Conservation (phyloP, 805 yeast genomes). For the Yamadazyma ubonensis region DNA sequence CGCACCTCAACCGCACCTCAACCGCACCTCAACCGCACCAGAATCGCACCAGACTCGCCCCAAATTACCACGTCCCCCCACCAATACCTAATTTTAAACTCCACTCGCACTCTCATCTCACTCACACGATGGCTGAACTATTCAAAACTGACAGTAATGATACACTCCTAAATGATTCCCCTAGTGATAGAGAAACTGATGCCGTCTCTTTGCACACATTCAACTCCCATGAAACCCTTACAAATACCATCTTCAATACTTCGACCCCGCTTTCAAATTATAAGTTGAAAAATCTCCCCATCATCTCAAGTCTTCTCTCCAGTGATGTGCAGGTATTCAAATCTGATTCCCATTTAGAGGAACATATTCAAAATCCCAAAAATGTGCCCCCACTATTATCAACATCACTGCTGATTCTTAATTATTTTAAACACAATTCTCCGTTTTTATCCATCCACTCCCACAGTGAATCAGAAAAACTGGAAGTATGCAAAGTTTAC, state of each 20-base stretch:
- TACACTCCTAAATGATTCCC: conserved; percentile 13
- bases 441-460: conserved; percentile 26
- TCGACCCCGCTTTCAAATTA: conserved; percentile 5
- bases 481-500: conserved; percentile 23
- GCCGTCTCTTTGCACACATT: conserved; percentile 14
- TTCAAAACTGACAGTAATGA: conserved; percentile 6
- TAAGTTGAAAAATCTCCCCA: conserved; percentile 16
- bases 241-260: conserved; percentile 18
- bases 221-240: conserved; percentile 22
- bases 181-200: conserved; percentile 3
- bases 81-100: not conserved
- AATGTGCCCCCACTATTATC: conserved; percentile 18
- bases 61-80: not conserved
- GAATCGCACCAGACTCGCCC: not conserved
- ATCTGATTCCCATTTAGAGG: conserved; percentile 1
- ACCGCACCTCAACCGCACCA: not conserved
- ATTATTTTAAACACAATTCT: conserved; percentile 28
- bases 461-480: conserved; percentile 15
- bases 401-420: conserved; percentile 21
- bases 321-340: conserved; percentile 7
- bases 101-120: not conserved
- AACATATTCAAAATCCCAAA: conserved; percentile 1
- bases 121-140: conserved; percentile 1
- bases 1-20: not conserved
- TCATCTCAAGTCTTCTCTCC: conserved; percentile 20